These are phyloP conservation scores for Venturia nashicola DNA, from an alignment of 2,329 filamentous ascomycete species.

Conservation along the genomic window DNA sequence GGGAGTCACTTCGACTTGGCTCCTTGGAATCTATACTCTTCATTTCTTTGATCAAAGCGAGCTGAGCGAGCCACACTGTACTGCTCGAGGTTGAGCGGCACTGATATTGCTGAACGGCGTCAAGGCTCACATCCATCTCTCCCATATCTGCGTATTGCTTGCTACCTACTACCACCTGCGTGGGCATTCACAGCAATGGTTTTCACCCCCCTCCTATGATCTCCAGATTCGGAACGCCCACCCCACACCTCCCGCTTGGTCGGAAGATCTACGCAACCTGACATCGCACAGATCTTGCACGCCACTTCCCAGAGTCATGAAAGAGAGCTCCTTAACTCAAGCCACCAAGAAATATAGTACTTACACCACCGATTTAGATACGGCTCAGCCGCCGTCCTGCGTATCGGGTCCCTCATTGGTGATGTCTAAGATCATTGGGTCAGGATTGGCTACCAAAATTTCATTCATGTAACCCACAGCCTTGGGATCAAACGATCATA, in stretches of 20 bases:
- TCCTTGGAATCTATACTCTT: neutral
- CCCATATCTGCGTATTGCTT: neutral
- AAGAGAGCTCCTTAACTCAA: neutral
- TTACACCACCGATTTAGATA: neutral
- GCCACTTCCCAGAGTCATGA: neutral
- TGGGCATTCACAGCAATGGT: neutral
- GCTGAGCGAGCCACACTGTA: neutral
- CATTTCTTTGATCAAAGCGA: neutral
- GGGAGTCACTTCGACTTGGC: neutral
- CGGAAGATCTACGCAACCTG: neutral
- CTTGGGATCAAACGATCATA: neutral
- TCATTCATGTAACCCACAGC: neutral
- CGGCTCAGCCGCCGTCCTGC: neutral
- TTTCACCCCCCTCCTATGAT: neutral
- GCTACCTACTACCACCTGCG: neutral
- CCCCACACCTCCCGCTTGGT: neutral
- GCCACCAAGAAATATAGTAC: neutral
- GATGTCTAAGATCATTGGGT: neutral
- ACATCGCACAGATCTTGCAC: neutral
- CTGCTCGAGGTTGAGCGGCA: neutral
- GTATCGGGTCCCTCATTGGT: neutral
- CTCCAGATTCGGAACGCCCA: too few species aligned
- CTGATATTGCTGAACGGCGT: neutral
- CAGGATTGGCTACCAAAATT: neutral
- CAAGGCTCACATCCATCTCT: neutral